phyloP scores from a whole-genome alignment of 2,329 filamentous ascomycete species.

The Zelopaecilomyces penicillatus region DNA sequence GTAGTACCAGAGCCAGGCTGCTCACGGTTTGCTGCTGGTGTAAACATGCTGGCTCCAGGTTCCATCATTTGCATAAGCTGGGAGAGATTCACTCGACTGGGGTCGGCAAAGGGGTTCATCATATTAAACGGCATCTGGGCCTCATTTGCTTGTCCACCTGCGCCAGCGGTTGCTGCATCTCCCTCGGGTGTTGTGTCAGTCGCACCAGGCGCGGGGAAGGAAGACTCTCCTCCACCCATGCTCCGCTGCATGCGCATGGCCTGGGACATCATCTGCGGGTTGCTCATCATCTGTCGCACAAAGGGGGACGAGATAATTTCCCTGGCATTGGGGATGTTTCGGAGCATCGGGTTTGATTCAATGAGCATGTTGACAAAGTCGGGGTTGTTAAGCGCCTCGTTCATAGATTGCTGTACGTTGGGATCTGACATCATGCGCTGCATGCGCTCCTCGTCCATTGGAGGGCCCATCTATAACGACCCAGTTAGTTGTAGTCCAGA shows the following conservation, averaged over 20 bases:
- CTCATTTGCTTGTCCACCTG: background rate
- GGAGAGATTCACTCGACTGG: background rate
- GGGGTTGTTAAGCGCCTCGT: slow-evolving; percentile 94
- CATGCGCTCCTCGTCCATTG: slow-evolving; percentile 71
- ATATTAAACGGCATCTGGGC: slow-evolving; percentile 35
- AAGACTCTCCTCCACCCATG: slow-evolving; percentile 46
- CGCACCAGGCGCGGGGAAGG: slow-evolving; percentile 83
- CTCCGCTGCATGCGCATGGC: slow-evolving; percentile 76
- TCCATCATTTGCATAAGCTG: too few species aligned
- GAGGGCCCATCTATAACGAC: slow-evolving; percentile 70
- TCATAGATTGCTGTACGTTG: slow-evolving; percentile 77
- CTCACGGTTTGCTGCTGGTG: too few species aligned
- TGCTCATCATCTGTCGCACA: slow-evolving; percentile 87
- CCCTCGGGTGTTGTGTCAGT: slow-evolving; percentile 73
- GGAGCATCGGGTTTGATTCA: slow-evolving; percentile 76
- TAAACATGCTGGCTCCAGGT: too few species aligned
- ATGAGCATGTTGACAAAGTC: slow-evolving; percentile 92
- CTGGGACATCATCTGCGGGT: slow-evolving; percentile 74
- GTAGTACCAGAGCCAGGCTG: slow-evolving; percentile 21
- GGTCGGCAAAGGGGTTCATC: slow-evolving; percentile 28
- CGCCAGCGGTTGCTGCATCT: slow-evolving; percentile 21
- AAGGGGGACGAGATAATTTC: slow-evolving; percentile 82
- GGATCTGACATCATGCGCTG: slow-evolving; percentile 83
- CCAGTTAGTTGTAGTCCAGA: too few species aligned
- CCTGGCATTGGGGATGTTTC: slow-evolving; percentile 65